Evolutionary conservation across 805 yeast species (phyloP), one percentile per base, ranked within the genome.

Genomic region (Wickerhamomyces rabaulensis): DNA sequence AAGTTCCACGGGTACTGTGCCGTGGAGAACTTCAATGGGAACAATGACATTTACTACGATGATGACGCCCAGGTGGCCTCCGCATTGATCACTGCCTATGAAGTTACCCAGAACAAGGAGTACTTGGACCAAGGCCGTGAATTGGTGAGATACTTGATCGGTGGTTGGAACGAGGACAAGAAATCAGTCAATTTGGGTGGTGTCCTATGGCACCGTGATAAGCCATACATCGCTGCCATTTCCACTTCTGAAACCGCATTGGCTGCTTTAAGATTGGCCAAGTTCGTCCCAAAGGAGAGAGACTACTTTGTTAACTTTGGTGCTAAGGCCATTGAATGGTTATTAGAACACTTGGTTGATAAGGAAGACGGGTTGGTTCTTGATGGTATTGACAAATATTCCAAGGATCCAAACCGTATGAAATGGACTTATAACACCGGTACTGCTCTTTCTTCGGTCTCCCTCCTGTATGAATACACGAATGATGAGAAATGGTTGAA

Each of bases 11-110:
- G 84, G 5, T 84, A 74, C 63, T 77, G 84, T 38, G 89, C 88
- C 1, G 81, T 83, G 5, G 81, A 78, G 57, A 75, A 80, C 56
- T 69, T 69, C 44, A 74, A 75, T 20, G 81, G 76, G 40, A 83
- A 82, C 61, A 66, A 67, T 43, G 89, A 84, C 60, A 78, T 84
- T 37, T 82, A 83, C 61, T 80, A 80, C 51, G 89, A 84, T 57
- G 91, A 84, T 57, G 85, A 83, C 58, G 91, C 90, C 3, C 91
- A 84, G 60, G 79, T 83, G 13, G 83, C 85, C 15, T 70, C 80
- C 54, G 84, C 82, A 3, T 68, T 81, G 53, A 66, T 84, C 47
- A 74, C 80, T 3, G 86, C 87, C 2, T 83, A 79, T 57, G 89
- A 82, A 56, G 87, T 80, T 21, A 81, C 88, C 1, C 76, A 75